Evolutionary conservation across 805 yeast species (phyloP), one percentile per base, ranked within the genome.

Genomic region (Candida maris): DNA sequence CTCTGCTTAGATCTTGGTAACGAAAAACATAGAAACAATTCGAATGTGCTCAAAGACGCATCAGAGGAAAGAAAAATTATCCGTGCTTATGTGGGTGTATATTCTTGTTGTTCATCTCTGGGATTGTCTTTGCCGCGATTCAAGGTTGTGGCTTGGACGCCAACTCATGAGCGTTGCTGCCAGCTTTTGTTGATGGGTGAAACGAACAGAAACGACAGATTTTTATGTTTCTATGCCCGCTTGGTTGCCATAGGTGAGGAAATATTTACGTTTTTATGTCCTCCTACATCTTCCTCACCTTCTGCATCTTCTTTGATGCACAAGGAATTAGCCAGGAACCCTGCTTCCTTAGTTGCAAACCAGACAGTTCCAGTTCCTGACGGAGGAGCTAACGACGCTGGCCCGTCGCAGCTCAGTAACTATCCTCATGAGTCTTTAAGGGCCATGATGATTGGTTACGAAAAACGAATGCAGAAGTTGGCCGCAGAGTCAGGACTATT

Each of bases 121-220:
- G 77, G 74, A 5, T 54, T 75, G 24, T 67, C 76, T 4, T 57
- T 75, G 32, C 75, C 77, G 6, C 56, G 76, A 34, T 75, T 73
- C 49, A 71, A 67, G 45, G 61, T 70, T 16, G 78, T 73, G 4
- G 45, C 56, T 20, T 75, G 79, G 79, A 59, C 71, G 3, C 53
- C 62, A 4, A 63, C 57, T 14, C 75, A 71, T 54, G 70, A 66
- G 34, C 46, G 55, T 27, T 71, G 65, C 35, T 48, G 57, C 25
- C 58, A 59, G 39, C 25, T 61, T 27, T 40, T 56, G 33, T 40
- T 63, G 15, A 48, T 54, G 54, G 69, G 67, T 12, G 68, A 65
- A 27, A 61, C 68, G 3, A 53, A 53, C 28, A 45, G 56, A 28
- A 49, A 56, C 25, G 77, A 73, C 46, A 57, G 54, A 27, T 73